These are phyloP conservation scores for Cryomyces antarcticus DNA, from an alignment of 495 filamentous ascomycete genomes.

Conservation along the genomic window DNA sequence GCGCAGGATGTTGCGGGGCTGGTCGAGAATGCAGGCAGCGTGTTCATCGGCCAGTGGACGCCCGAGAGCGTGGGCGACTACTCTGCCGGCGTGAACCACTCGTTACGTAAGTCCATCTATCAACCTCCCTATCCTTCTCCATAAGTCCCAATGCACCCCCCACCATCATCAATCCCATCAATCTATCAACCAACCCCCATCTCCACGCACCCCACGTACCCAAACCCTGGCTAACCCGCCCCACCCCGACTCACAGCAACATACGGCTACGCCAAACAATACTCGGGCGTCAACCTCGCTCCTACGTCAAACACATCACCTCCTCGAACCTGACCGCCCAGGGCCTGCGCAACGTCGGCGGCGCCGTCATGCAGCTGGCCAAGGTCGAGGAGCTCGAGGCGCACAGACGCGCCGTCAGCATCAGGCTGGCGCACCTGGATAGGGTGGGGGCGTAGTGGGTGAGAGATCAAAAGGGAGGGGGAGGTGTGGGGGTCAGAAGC, in stretches of 20 bases:
- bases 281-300: slow-evolving; percentile 93
- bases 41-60: slow-evolving; percentile 90
- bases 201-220: too few species aligned
- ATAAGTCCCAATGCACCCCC: not conserved
- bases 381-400: slow-evolving; percentile 90
- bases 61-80: slow-evolving; percentile 96
- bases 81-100: slow-evolving; percentile 93
- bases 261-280: slow-evolving; percentile 94
- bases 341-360: slow-evolving; percentile 62
- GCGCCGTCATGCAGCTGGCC: slow-evolving; percentile 82
- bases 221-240: too few species aligned
- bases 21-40: slow-evolving; percentile 87
- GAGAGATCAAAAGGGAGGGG: slow-evolving; percentile 2
- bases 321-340: slow-evolving; percentile 72
- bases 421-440: slow-evolving; percentile 51
- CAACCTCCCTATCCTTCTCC: too few species aligned
- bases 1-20: slow-evolving; percentile 48
- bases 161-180: too few species aligned
- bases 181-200: too few species aligned
- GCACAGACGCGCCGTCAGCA: slow-evolving; percentile 77
- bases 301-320: slow-evolving; percentile 93
- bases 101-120: slow-evolving; percentile 50
- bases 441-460: slow-evolving; percentile 4
- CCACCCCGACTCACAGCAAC: slow-evolving; percentile 38
- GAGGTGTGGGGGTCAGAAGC: too few species aligned